phyloP scores from a whole-genome alignment of 345 rosid species.

The Chamaenerion angustifolium region DNA sequence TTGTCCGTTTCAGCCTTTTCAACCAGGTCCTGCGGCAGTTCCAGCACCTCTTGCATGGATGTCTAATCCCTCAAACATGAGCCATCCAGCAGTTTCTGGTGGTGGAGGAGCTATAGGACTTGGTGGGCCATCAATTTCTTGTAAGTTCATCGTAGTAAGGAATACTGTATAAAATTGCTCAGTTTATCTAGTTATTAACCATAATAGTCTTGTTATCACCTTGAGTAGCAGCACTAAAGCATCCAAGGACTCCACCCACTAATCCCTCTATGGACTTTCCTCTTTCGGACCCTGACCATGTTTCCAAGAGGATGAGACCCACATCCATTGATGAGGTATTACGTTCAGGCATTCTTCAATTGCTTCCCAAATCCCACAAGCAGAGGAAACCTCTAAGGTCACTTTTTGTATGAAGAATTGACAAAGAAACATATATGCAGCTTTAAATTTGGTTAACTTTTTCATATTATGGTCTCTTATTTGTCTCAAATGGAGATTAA shows the following conservation, averaged over 20 bases:
- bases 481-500: no score
- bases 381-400: no score
- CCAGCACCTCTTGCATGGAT: conserved; percentile 64
- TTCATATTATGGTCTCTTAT: no score
- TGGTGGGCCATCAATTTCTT: conserved; percentile 65
- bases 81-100: conserved; percentile 24
- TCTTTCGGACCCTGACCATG: conserved; percentile 16
- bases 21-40: conserved; percentile 35
- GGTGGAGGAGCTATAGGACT: conserved; percentile 72
- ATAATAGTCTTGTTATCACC: background rate
- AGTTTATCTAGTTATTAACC: background rate
- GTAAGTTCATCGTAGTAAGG: conserved; percentile 12
- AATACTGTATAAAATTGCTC: no score
- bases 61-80: conserved; percentile 40
- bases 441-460: no score
- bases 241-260: conserved; percentile 13
- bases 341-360: no score
- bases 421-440: no score
- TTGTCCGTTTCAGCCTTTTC: conserved; percentile 29
- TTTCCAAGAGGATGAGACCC: conserved; percentile 17
- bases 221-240: conserved; percentile 10
- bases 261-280: conserved; percentile 16
- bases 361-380: no score
- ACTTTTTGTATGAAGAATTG: no score
- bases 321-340: conserved; percentile 19